phyloP scores from a whole-genome alignment of 768 basidiomycete species.

The Trametes villosa region DNA sequence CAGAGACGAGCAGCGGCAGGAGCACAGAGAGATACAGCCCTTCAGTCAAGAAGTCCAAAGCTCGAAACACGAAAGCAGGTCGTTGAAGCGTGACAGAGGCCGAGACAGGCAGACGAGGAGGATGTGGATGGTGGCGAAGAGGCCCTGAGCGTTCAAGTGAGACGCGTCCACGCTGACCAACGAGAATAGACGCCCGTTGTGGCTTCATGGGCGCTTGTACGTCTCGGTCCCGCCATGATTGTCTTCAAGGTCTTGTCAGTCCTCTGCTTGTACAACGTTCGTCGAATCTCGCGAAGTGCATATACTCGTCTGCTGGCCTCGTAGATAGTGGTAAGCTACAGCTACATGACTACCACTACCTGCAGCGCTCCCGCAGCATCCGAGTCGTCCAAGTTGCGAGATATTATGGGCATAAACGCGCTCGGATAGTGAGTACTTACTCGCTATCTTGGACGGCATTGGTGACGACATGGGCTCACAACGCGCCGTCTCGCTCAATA shows the following conservation, averaged over 20 bases:
- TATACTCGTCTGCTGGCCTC: too few relatives aligned
- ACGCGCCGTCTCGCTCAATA: too few relatives aligned
- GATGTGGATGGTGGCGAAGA: slow-evolving; percentile 16
- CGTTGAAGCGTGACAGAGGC: not conserved
- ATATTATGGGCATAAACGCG: too few relatives aligned
- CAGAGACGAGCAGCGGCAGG: not conserved
- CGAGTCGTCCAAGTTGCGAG: too few relatives aligned
- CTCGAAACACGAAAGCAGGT: not conserved
- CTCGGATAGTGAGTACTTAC: too few relatives aligned
- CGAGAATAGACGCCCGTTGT: not conserved
- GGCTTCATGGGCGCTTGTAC: not conserved
- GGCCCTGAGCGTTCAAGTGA: not conserved
- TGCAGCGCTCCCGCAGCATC: too few relatives aligned
- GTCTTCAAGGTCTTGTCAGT: too few relatives aligned
- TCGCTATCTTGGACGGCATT: too few relatives aligned
- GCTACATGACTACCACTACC: too few relatives aligned
- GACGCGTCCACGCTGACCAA: slow-evolving; percentile 24
- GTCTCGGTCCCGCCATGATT: not conserved
- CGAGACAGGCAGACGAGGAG: not conserved
- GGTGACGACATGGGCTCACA: too few relatives aligned
- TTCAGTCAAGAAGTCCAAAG: not conserved
- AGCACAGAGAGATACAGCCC: not conserved
- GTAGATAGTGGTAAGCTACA: too few relatives aligned
- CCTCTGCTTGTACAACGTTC: not conserved
- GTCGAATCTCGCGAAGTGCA: too few relatives aligned